phyloP scores from a whole-genome alignment of 176 grass and related monocot genomes.

The Paspalum vaginatum region DNA sequence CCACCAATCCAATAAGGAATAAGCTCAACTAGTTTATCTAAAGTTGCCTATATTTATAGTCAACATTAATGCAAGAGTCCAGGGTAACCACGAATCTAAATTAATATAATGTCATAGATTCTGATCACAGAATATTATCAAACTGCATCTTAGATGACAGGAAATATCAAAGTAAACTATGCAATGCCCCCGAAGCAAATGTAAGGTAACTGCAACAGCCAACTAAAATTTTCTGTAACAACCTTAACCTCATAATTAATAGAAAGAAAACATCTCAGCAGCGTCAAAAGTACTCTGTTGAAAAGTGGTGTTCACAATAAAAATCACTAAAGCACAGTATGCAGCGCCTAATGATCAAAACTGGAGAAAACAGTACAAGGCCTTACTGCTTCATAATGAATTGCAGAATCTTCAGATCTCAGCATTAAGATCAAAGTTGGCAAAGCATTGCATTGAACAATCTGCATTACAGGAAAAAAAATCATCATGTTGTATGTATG shows the following conservation, averaged over 20 bases:
- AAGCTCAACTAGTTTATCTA: neutral
- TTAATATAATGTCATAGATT: constrained; percentile 15
- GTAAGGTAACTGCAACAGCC: constrained; percentile 1
- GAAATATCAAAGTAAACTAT: constrained; percentile 4
- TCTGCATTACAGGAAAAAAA: constrained; percentile 48
- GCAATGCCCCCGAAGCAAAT: constrained; percentile 16
- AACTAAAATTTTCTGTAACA: constrained; percentile 27
- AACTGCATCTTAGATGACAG: neutral
- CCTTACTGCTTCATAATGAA: constrained; percentile 98
- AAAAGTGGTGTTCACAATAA: constrained; percentile 36
- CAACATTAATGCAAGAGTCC: neutral
- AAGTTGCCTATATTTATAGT: neutral
- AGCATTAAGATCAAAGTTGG: constrained; percentile 99
- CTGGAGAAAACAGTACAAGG: neutral
- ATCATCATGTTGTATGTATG: constrained; percentile 1
- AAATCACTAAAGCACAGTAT: constrained; percentile 6
- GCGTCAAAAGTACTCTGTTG: neutral
- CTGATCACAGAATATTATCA: constrained; percentile 21
- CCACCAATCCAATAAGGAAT: neutral
- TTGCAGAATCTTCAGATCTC: constrained; percentile 93
- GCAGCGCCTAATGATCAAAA: constrained; percentile 10
- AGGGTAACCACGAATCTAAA: constrained; percentile 1
- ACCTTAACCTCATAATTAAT: neutral
- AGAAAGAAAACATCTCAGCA: constrained; percentile 13
- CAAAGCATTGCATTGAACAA: constrained; percentile 97